These are phyloP conservation scores for Amaranthus hypochondriacus DNA, from an alignment of 148 eudicot genomes.

Conservation along the genomic window DNA sequence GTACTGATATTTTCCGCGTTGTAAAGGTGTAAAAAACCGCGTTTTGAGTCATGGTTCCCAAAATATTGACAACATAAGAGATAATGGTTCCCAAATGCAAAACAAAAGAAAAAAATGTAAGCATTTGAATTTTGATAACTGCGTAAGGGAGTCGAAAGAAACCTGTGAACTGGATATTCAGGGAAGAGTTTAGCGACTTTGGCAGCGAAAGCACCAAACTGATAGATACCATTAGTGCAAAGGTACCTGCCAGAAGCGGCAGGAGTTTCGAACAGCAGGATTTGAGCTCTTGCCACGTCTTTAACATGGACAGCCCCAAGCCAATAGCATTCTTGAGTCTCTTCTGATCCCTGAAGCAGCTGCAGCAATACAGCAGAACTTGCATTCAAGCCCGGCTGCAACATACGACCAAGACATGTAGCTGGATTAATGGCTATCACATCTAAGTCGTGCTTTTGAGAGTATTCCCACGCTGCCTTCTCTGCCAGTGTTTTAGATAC, in stretches of 20 bases:
- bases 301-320: conserved; percentile 85
- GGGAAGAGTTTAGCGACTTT: conserved; percentile 63
- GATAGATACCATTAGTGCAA: conserved; percentile 86
- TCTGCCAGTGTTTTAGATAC: conserved; percentile 84
- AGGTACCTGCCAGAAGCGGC: conserved; percentile 80
- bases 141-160: neutral
- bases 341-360: conserved; percentile 73
- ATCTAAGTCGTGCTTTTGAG: conserved; percentile 53
- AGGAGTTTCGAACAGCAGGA: conserved; percentile 60
- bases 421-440: conserved; percentile 74
- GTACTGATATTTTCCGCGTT: no score
- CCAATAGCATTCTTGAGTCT: conserved; percentile 86
- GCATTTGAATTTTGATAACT: neutral
- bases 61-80: neutral
- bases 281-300: conserved; percentile 82
- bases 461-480: conserved; percentile 79
- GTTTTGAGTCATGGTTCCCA: no score
- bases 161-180: conserved; percentile 80
- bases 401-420: conserved; percentile 72
- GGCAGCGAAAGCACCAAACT: conserved; percentile 73
- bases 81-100: neutral
- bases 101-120: neutral
- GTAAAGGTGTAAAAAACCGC: no score
- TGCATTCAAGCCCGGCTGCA: conserved; percentile 78
- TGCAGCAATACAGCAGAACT: conserved; percentile 78